A percentile compares a stretch with the other conserved stretches of the same genome.
These are phyloP conservation scores for Saccharum hybrid DNA, from an alignment of 202 grass and related monocot species.

Conservation along the genomic window DNA sequence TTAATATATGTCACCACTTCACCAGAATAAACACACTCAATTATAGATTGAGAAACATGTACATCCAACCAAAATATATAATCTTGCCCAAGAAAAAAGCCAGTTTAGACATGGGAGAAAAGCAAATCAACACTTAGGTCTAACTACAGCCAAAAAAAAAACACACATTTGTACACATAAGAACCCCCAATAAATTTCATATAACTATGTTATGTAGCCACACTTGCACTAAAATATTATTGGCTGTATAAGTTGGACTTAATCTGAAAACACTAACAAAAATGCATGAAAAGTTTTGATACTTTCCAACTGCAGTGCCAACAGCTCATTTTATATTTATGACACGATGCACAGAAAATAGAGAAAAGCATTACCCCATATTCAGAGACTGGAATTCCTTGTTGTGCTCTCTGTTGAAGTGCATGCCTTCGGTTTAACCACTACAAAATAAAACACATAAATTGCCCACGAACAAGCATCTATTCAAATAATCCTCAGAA, in stretches of 20 bases:
- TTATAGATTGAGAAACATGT: neutral
- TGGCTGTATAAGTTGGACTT: neutral
- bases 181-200: neutral
- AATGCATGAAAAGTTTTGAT: neutral
- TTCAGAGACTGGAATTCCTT: slow-evolving; percentile 95
- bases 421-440: slow-evolving; percentile 83
- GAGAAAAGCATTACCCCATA: slow-evolving; percentile 67
- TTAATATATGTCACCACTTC: slow-evolving; percentile 24
- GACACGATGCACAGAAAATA: slow-evolving; percentile 19
- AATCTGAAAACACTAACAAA: neutral
- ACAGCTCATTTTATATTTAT: neutral
- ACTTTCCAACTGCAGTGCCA: neutral
- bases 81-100: neutral
- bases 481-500: neutral
- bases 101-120: neutral
- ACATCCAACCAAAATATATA: slow-evolving; percentile 10
- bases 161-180: neutral
- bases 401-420: slow-evolving; percentile 72
- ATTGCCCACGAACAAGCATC: slow-evolving; percentile 16
- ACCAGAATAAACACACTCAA: slow-evolving; percentile 25
- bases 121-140: no score
- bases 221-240: neutral
- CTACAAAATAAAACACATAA: slow-evolving; percentile 48
- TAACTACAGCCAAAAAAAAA: no score
- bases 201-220: neutral